Evolutionary conservation across 768 basidiomycete genomes (phyloP).

Genomic region (Boletales sp.): DNA sequence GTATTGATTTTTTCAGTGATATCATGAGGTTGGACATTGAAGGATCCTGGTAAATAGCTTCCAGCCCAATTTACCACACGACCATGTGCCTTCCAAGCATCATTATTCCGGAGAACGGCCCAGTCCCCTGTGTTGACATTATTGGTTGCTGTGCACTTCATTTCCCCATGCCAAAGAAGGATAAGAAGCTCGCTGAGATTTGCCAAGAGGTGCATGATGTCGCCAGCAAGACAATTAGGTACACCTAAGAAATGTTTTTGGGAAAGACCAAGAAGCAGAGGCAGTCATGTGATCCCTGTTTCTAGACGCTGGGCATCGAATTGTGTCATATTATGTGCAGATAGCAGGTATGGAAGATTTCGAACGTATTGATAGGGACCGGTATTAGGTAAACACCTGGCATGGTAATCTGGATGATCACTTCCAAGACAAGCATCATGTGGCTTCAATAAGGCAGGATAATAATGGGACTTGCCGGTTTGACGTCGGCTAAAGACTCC

Average conservation of each 20-base stretch:
- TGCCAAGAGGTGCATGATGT: slow-evolving; percentile 40
- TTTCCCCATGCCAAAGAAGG: slow-evolving; percentile 20
- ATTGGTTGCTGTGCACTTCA: slow-evolving; percentile 3
- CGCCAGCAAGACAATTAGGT: slow-evolving; percentile 35
- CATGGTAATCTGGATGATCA: too few species aligned
- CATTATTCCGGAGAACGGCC: slow-evolving; percentile 20
- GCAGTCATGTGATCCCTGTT: too few species aligned
- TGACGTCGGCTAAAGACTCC: slow-evolving; percentile 26
- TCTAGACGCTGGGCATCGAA: too few species aligned
- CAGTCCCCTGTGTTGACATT: slow-evolving; percentile 33
- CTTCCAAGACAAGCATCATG: background rate
- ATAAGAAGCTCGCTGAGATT: slow-evolving; percentile 26
- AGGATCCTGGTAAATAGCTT: too few species aligned
- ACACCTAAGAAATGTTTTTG: slow-evolving; percentile 19
- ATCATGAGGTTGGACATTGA: too few species aligned
- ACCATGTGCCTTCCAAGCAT: slow-evolving; percentile 8
- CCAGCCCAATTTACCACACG: too few species aligned
- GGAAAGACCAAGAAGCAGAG: slow-evolving; percentile 10
- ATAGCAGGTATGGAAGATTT: too few species aligned
- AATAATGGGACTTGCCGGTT: slow-evolving; percentile 24
- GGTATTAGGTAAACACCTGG: too few species aligned
- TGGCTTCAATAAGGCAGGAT: slow-evolving; percentile 21
- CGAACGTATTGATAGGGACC: too few species aligned
- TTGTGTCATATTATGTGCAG: too few species aligned
- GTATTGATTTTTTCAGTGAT: slow-evolving; percentile 21